A percentile compares a stretch with the other conserved stretches of the same genome.
phyloP scores from a whole-genome alignment of 202 grass and related monocot genomes.

The Zizania palustris region DNA sequence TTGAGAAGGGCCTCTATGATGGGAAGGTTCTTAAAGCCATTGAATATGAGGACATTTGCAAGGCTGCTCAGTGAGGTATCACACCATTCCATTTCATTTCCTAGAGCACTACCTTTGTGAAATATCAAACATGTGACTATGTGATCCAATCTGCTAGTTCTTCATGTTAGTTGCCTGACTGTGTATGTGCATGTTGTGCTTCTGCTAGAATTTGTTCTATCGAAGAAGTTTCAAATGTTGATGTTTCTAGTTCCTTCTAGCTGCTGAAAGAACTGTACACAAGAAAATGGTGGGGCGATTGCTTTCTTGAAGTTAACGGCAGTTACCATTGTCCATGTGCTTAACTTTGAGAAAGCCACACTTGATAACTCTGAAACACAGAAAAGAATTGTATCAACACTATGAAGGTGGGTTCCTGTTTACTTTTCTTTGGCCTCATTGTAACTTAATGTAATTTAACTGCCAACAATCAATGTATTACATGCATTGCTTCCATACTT shows the following conservation, averaged over 20 bases:
- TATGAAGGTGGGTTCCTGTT: neutral
- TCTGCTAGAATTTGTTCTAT: constrained; percentile 31
- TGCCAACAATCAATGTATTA: constrained; percentile 4
- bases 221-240: constrained; percentile 15
- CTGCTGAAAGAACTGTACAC: too few species aligned
- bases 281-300: too few species aligned
- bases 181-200: constrained; percentile 3
- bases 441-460: neutral
- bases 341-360: neutral
- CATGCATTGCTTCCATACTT: constrained; percentile 23
- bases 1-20: constrained; percentile 93
- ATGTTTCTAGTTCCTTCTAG: constrained; percentile 31
- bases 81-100: constrained; percentile 23
- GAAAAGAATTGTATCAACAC: neutral
- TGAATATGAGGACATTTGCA: constrained; percentile 94
- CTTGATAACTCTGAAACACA: neutral
- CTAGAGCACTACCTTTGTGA: constrained; percentile 1
- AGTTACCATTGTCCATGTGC: neutral
- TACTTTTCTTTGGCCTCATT: constrained; percentile 1
- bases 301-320: neutral
- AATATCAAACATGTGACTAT: neutral
- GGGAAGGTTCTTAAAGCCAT: constrained; percentile 75
- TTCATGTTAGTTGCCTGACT: constrained; percentile 11
- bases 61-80: constrained; percentile 57
- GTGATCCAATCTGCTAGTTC: constrained; percentile 3